Evolutionary conservation across 1,284 basidiomycete genomes (phyloP), one percentile per base, ranked within the genome.

Genomic region (Moniliella sp.): DNA sequence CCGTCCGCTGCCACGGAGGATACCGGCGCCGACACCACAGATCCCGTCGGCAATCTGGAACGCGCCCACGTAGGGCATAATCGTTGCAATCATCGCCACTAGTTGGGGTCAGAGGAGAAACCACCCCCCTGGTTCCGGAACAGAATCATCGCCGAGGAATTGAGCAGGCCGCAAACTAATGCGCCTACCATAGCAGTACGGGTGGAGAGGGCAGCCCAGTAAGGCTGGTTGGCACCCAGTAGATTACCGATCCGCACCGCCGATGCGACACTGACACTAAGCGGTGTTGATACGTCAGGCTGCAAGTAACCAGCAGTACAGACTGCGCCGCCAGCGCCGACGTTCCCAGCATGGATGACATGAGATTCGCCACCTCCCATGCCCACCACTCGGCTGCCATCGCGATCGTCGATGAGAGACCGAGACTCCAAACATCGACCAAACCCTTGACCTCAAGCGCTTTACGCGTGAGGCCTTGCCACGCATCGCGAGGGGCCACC

Each of bases 301-400:
- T 63, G 15, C 67, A 70, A 33, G 72, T 77, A 4, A 76, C 71
- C 2, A 81, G 64, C 8, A 81, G 62, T 0, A 81, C 72, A 1
- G 74, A 76, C 50, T 81, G 68, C 9, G 68, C 65, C 0, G 69
- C 70, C 2, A 72, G 61, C 1, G 63, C 59, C 2, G 63, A 61
- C 0, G 68, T 62, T 18, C 60, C 58, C 10, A 60, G 47, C 17
- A 40, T 35, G 30, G 42, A 40, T 11, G 49, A 52, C 15, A 45
- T 42, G 5, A 46, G 37, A 14, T 43, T 28, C 73, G 77, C 23
- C n/a, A n/a, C n/a, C n/a, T 84, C 80, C 81, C 81, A 84, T 21
- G 75, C 74, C 79, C 80, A 84, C 82, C 81, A 86, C 56, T 86
- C 81, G 5, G 71, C 72, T 1, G 76, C 78, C 5, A 69, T 56